These are phyloP conservation scores for Dendryphion nanum DNA, from an alignment of 2,329 filamentous ascomycete genomes.

Conservation along the genomic window DNA sequence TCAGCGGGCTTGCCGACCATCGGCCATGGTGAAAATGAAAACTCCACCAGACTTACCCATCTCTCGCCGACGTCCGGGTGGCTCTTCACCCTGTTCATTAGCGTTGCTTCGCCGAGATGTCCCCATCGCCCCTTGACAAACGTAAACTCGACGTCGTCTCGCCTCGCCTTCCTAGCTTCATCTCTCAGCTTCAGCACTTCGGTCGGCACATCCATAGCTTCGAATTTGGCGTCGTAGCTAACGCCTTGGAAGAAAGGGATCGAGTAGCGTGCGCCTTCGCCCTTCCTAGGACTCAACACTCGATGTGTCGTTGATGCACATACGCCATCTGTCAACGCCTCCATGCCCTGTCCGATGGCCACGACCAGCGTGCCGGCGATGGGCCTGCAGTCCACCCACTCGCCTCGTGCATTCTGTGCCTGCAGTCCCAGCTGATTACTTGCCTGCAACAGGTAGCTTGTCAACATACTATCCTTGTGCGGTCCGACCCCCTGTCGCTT, in stretches of 20 bases:
- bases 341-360: slow-evolving; percentile 82
- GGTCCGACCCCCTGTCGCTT: slow-evolving; percentile 66
- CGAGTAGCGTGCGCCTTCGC: slow-evolving; percentile 70
- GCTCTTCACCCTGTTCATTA: slow-evolving; percentile 81
- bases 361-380: slow-evolving; percentile 77
- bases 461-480: slow-evolving; percentile 84
- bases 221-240: slow-evolving; percentile 74
- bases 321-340: slow-evolving; percentile 80
- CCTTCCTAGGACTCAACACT: slow-evolving; percentile 70
- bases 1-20: too few species aligned
- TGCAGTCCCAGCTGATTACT: slow-evolving; percentile 74
- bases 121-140: slow-evolving; percentile 68
- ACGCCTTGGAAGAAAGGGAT: slow-evolving; percentile 91
- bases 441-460: slow-evolving; percentile 78
- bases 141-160: slow-evolving; percentile 78
- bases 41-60: slow-evolving; percentile 56
- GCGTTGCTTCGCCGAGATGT: slow-evolving; percentile 75
- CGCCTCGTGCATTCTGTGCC: slow-evolving; percentile 74
- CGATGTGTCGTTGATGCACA: slow-evolving; percentile 80
- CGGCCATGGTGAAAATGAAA: too few species aligned
- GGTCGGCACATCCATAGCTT: slow-evolving; percentile 69
- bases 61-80: slow-evolving; percentile 83
- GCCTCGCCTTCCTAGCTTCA: slow-evolving; percentile 58
- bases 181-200: slow-evolving; percentile 62
- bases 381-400: slow-evolving; percentile 82